Conservation (phyloP, 768 basidiomycete species). For the Nidularia sp. region DNA sequence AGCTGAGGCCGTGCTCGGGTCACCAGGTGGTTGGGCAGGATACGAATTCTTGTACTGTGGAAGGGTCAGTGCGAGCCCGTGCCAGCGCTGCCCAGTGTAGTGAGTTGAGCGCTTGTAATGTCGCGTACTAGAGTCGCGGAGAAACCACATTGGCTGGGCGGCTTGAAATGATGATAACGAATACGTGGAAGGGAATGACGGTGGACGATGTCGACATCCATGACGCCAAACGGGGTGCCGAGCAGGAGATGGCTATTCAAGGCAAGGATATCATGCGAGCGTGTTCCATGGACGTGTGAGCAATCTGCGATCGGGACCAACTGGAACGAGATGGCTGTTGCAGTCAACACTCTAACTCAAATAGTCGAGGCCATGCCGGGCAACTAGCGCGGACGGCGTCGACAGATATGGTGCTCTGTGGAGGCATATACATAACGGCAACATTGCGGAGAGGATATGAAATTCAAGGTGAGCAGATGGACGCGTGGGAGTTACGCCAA, state of each 20-base stretch:
- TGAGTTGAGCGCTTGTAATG: slow-evolving; percentile 4
- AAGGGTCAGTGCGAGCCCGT: background rate
- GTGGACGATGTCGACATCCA: background rate
- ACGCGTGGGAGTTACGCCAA: slow-evolving; percentile 1
- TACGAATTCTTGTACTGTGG: background rate
- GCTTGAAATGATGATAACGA: background rate
- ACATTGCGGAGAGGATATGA: background rate
- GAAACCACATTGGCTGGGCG: background rate
- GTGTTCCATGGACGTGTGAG: slow-evolving; percentile 1
- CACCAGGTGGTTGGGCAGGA: background rate
- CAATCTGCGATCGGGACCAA: slow-evolving; percentile 1
- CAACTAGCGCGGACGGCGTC: background rate
- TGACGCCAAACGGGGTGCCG: slow-evolving; percentile 1
- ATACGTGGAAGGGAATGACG: background rate
- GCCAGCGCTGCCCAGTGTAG: background rate
- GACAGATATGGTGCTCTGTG: background rate
- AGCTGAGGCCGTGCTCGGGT: background rate
- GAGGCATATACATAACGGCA: background rate
- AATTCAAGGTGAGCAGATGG: background rate
- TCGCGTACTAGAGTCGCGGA: background rate
- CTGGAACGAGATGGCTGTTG: slow-evolving; percentile 2
- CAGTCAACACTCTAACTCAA: slow-evolving; percentile 1
- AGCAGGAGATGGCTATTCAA: background rate
- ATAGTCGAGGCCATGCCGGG: background rate
- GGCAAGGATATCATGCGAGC: background rate